phyloP scores from a whole-genome alignment of 208 protist species.

The Phytomonas serpens region DNA sequence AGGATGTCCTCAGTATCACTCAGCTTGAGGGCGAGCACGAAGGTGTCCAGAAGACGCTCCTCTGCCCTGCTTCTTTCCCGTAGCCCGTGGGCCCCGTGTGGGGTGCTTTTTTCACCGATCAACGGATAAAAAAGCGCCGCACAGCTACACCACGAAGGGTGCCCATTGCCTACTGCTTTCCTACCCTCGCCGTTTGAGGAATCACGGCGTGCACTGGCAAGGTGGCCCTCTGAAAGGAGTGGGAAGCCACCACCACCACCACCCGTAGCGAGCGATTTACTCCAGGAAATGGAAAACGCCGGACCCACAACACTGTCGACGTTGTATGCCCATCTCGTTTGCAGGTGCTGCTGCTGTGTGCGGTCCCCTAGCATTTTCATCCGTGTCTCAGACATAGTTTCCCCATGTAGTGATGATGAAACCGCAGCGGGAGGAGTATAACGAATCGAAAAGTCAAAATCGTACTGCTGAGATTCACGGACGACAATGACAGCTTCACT shows the following conservation, averaged over 20 bases:
- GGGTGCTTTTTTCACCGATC: neutral
- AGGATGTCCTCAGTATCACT: conserved; percentile 29
- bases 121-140: conserved; percentile 26
- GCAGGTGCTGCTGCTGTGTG: neutral
- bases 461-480: neutral
- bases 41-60: conserved; percentile 34
- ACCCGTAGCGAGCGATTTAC: neutral
- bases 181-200: neutral
- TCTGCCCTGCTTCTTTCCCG: conserved; percentile 14
- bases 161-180: neutral
- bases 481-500: neutral
- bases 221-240: neutral
- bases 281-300: neutral
- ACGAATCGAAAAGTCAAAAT: neutral
- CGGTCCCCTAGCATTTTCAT: neutral
- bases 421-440: neutral
- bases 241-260: neutral
- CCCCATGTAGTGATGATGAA: neutral
- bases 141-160: conserved; percentile 6
- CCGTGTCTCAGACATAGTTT: neutral
- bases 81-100: neutral
- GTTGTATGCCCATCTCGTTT: neutral
- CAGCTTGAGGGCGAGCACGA: conserved; percentile 60
- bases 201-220: neutral
- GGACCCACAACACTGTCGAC: neutral